phyloP scores from a whole-genome alignment of 2,329 filamentous ascomycete genomes.

The Aspergillus aculeatus region DNA sequence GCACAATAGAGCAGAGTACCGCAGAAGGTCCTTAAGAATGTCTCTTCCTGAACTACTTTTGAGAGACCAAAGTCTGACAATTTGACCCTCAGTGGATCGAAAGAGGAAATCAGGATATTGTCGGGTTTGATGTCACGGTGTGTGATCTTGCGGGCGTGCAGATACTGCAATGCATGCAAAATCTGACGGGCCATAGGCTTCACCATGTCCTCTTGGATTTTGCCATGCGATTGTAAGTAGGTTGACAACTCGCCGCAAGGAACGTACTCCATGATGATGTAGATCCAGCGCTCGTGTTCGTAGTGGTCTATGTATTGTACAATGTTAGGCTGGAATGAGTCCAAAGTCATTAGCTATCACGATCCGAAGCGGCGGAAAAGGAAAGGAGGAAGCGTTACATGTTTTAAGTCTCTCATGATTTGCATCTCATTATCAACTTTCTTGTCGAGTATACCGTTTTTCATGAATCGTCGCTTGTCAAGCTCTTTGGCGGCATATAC shows the following conservation, averaged over 20 bases:
- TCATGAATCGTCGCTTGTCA: slow-evolving; percentile 89
- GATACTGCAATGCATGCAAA: slow-evolving; percentile 76
- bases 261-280: slow-evolving; percentile 97
- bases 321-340: slow-evolving; percentile 66
- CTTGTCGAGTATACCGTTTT: slow-evolving; percentile 83
- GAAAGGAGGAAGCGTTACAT: slow-evolving; percentile 57
- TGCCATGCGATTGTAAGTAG: slow-evolving; percentile 61
- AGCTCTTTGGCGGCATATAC: slow-evolving; percentile 92
- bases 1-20: slow-evolving; percentile 95
- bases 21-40: slow-evolving; percentile 93
- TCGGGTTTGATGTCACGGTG: slow-evolving; percentile 99
- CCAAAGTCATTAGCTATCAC: slow-evolving; percentile 11
- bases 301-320: slow-evolving; percentile 88
- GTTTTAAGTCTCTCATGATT: slow-evolving; percentile 83
- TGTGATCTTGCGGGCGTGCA: slow-evolving; percentile 85
- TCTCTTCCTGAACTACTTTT: slow-evolving; percentile 88
- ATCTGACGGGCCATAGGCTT: slow-evolving; percentile 68
- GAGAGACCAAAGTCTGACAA: slow-evolving; percentile 95
- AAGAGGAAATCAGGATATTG: slow-evolving; percentile 81
- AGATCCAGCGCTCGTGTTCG: slow-evolving; percentile 75
- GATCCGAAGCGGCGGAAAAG: not conserved
- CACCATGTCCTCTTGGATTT: slow-evolving; percentile 67
- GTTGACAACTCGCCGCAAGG: slow-evolving; percentile 78
- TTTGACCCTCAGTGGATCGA: slow-evolving; percentile 77
- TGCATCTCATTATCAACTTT: slow-evolving; percentile 97